phyloP scores from a whole-genome alignment of 1,284 basidiomycete species.

The Ceratobasidium sp. region DNA sequence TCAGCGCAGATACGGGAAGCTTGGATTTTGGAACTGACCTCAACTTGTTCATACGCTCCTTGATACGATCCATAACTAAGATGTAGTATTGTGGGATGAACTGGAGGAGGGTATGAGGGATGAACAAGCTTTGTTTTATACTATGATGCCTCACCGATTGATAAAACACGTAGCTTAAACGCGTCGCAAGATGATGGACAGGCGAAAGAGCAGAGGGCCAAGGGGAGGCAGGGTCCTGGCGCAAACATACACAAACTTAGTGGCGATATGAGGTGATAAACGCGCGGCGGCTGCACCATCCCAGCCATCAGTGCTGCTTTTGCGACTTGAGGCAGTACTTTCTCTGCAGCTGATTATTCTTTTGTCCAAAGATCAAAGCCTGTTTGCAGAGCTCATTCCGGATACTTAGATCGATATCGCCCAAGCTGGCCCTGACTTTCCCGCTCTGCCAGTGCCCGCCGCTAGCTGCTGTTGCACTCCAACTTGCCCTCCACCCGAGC shows the following conservation, averaged over 20 bases:
- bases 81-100: slow-evolving; percentile 10
- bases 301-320: slow-evolving; percentile 21
- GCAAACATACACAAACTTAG: slow-evolving; percentile 30
- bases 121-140: not conserved
- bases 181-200: slow-evolving; percentile 26
- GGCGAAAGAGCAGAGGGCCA: slow-evolving; percentile 36
- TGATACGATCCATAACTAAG: slow-evolving; percentile 35
- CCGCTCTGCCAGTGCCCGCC: slow-evolving; percentile 14
- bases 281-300: slow-evolving; percentile 21
- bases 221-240: slow-evolving; percentile 27
- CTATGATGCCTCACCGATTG: not conserved
- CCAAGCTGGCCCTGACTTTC: slow-evolving; percentile 38
- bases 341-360: not conserved
- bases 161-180: slow-evolving; percentile 21
- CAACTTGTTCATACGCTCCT: slow-evolving; percentile 14
- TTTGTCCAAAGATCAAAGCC: slow-evolving; percentile 21
- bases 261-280: slow-evolving; percentile 36
- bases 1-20: not conserved
- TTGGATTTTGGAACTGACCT: slow-evolving; percentile 17
- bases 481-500: slow-evolving; percentile 14
- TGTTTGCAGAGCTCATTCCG: slow-evolving; percentile 20
- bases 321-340: not conserved
- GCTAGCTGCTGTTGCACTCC: slow-evolving; percentile 18
- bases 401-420: slow-evolving; percentile 33
- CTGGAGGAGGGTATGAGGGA: slow-evolving; percentile 14